Evolutionary conservation across 306 rosid species (phyloP).

Genomic region (Ormosia semicastrata): DNA sequence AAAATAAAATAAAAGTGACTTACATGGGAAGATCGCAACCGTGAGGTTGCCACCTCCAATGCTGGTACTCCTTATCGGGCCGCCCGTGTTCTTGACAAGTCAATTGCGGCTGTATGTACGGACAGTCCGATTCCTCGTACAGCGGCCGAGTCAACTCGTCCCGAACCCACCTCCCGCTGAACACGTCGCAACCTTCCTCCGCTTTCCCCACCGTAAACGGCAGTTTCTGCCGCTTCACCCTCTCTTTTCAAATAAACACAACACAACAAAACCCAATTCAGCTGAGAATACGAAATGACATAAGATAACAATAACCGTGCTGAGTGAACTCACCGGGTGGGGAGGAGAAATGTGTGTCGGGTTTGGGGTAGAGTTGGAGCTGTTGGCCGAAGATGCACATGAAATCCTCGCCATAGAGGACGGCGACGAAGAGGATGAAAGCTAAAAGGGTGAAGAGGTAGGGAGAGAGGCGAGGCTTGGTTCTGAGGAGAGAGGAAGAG

Average conservation of each 20-base stretch:
- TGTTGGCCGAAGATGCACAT: slow-evolving; percentile 65
- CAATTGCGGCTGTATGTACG: slow-evolving; percentile 93
- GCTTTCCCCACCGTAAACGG: slow-evolving; percentile 60
- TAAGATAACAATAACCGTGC: neutral
- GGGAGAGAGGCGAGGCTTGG: slow-evolving; percentile 68
- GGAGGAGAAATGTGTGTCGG: slow-evolving; percentile 27
- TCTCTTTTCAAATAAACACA: slow-evolving; percentile 28
- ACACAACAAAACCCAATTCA: slow-evolving; percentile 13
- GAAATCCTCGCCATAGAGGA: slow-evolving; percentile 73
- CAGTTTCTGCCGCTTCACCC: slow-evolving; percentile 41
- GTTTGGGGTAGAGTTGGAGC: slow-evolving; percentile 41
- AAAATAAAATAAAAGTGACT: neutral
- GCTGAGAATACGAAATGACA: neutral
- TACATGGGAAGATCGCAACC: slow-evolving; percentile 87
- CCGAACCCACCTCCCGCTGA: slow-evolving; percentile 79
- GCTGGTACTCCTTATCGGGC: slow-evolving; percentile 67
- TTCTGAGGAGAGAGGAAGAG: slow-evolving; percentile 44
- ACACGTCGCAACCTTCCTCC: slow-evolving; percentile 69
- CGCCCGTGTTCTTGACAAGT: slow-evolving; percentile 89
- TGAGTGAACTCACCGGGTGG: slow-evolving; percentile 47
- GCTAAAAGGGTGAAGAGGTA: slow-evolving; percentile 65
- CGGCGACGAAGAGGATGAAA: slow-evolving; percentile 70
- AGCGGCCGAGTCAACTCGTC: slow-evolving; percentile 71
- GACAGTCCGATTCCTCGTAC: slow-evolving; percentile 91
- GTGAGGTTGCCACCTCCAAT: slow-evolving; percentile 94